Evolutionary conservation across 2,329 filamentous ascomycete species (phyloP), one percentile per base, ranked within the genome.

Genomic region (Penicillium sp.): DNA sequence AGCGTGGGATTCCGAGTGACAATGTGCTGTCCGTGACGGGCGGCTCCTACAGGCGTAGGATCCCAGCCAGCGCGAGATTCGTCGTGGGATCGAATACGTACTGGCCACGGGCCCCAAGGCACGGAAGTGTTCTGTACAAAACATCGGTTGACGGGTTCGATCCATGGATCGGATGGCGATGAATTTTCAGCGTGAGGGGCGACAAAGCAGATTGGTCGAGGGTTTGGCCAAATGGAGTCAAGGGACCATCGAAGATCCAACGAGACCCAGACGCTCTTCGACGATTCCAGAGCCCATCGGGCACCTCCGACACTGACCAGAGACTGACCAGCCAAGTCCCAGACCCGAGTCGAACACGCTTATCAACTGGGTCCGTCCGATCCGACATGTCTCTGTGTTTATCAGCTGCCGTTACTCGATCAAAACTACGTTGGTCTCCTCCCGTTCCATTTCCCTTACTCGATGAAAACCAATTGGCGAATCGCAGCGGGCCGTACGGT

Each of bases 321-420:
- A 8, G 22, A 11, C n/a, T n/a, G n/a, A 22, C 40, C 40, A 22
- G 40, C 22, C 38, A 8, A 42, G 54, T 49, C 22, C 33, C 33
- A 43, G 25, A 26, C 30, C 30, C 30, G 30, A 33, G 30, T 11
- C 6, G 30, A 33, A 37, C 35, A 37, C 35, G 54, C 58, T 66
- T 66, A 65, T 67, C 60, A 62, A 61, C 48, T 52, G 52, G 59
- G 37, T 25, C 48, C 55, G 45, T 55, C 28, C 49, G 30, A 52
- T 53, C 49, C 52, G 55, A 51, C 25, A 48, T n/a, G 11, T 28
- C 52, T 51, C 54, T 49, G 33, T 33, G 45, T 57, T 69, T 60
- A 64, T 68, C 61, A 61, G 48, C 58, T 11, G 19, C 54, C 35
- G 26, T 72, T 72, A 73, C 69, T 71, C 68, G 69, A 72, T 72